Conservation (phyloP, 352 stramenopile genomes). For the Phytophthora podocarpi region DNA sequence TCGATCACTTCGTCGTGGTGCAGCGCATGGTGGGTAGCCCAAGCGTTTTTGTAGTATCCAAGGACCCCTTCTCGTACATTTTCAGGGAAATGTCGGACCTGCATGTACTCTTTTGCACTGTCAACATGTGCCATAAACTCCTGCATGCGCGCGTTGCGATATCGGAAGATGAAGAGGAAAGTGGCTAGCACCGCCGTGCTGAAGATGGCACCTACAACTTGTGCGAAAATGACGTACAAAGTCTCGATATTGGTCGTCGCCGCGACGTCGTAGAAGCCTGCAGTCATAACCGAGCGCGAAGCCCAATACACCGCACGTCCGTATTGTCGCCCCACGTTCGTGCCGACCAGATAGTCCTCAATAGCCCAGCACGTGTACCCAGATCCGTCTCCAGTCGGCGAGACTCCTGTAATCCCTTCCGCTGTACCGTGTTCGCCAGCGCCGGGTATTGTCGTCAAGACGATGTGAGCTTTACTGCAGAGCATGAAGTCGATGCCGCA, state of each 20-base stretch:
- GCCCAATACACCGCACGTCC: conserved; percentile 64
- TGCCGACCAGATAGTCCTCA: conserved; percentile 64
- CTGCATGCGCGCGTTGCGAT: conserved; percentile 59
- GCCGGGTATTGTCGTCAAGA: conserved; percentile 16
- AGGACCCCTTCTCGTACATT: conserved; percentile 61
- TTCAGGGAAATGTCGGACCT: conserved; percentile 62
- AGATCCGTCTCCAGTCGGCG: conserved; percentile 11
- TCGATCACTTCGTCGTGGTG: conserved; percentile 54
- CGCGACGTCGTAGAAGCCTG: conserved; percentile 68
- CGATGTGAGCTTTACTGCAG: conserved; percentile 41
- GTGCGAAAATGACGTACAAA: conserved; percentile 55
- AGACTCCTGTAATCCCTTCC: conserved; percentile 24
- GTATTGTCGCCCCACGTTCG: conserved; percentile 53
- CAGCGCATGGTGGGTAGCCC: conserved; percentile 54
- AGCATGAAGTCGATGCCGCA: conserved; percentile 64
- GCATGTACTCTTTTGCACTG: conserved; percentile 79
- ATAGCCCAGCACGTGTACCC: conserved; percentile 72
- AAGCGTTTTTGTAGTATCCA: conserved; percentile 65
- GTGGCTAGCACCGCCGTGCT: conserved; percentile 70
- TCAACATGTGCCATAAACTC: conserved; percentile 75
- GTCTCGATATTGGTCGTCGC: conserved; percentile 62
- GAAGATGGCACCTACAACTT: conserved; percentile 72
- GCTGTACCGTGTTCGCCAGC: conserved; percentile 12
- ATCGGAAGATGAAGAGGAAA: conserved; percentile 75
- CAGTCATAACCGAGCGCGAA: conserved; percentile 53